Conservation (phyloP, 495 filamentous ascomycete genomes). For the Aspergillus sclerotiicarbonarius region DNA sequence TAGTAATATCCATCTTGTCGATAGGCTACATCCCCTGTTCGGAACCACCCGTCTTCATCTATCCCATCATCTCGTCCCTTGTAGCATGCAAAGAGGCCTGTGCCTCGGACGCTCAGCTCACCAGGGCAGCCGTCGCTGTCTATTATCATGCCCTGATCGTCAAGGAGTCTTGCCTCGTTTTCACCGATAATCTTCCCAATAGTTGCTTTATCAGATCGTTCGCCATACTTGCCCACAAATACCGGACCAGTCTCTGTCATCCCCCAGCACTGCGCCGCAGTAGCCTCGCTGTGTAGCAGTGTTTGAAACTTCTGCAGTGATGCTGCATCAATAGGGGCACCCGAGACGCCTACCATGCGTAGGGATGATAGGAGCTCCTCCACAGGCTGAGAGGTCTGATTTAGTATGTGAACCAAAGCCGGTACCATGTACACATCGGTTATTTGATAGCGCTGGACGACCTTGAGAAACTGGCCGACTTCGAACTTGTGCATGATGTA, state of each 20-base stretch:
- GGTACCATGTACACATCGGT: conserved; percentile 59
- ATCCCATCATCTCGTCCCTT: conserved; percentile 31
- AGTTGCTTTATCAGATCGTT: conserved; percentile 12
- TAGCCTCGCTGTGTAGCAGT: background rate
- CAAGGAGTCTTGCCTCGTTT: conserved; percentile 53
- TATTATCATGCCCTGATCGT: conserved; percentile 45
- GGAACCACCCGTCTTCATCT: conserved; percentile 63
- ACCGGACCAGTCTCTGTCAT: conserved; percentile 48
- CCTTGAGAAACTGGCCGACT: conserved; percentile 46
- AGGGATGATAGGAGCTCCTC: conserved; percentile 43
- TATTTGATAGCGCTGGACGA: conserved; percentile 53
- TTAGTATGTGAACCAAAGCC: conserved; percentile 51
- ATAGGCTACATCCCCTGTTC: conserved; percentile 69
- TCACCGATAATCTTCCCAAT: conserved; percentile 69
- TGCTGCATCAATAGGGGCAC: conserved; percentile 8
- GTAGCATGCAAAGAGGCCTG: conserved; percentile 29
- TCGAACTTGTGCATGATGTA: conserved; percentile 62
- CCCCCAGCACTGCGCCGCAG: conserved; percentile 6
- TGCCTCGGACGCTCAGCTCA: conserved; percentile 48
- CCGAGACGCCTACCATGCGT: conserved; percentile 21
- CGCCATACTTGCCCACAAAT: conserved; percentile 37
- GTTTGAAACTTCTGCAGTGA: background rate
- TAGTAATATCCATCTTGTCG: conserved; percentile 54
- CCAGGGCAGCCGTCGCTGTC: conserved; percentile 42
- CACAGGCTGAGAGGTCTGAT: conserved; percentile 34